phyloP scores from a whole-genome alignment of 495 filamentous ascomycete genomes.

The Penicillium daleae region DNA sequence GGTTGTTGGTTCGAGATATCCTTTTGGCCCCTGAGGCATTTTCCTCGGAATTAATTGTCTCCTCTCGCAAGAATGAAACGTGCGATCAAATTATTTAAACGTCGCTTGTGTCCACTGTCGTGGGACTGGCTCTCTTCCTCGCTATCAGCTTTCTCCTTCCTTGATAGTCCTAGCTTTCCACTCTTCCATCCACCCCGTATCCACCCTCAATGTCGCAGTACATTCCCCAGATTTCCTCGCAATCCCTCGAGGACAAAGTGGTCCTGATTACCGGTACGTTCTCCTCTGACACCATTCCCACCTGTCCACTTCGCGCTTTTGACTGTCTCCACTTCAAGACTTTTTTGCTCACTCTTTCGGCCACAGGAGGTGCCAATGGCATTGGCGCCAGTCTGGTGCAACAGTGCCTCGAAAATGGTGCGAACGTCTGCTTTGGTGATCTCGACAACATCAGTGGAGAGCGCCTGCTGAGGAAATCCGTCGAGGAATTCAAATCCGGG shows the following conservation, averaged over 20 bases:
- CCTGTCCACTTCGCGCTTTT: not conserved
- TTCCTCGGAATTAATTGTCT: not conserved
- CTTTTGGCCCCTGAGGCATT: constrained; percentile 1
- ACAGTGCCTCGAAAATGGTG: constrained; percentile 48
- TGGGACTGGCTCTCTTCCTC: not conserved
- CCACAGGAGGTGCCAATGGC: constrained; percentile 55
- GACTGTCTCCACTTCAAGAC: no score
- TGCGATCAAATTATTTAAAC: constrained; percentile 4
- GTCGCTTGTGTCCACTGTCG: not conserved
- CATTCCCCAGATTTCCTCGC: constrained; percentile 31
- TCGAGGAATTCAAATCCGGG: constrained; percentile 31
- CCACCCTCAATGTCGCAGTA: constrained; percentile 31
- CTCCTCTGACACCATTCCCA: not conserved
- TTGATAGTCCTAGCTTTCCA: constrained; percentile 3
- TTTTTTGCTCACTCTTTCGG: not conserved
- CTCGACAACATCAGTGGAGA: constrained; percentile 39
- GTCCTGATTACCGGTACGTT: constrained; percentile 52
- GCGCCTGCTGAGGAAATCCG: constrained; percentile 27
- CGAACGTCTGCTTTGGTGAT: constrained; percentile 52
- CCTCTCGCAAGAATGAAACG: not conserved
- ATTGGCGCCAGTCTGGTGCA: constrained; percentile 58
- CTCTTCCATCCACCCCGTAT: constrained; percentile 6
- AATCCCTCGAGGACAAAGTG: constrained; percentile 45
- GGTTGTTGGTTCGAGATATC: not conserved
- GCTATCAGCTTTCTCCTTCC: not conserved